Evolutionary conservation across 2,329 filamentous ascomycete species (phyloP).

Genomic region (Colletotrichum paranaense): DNA sequence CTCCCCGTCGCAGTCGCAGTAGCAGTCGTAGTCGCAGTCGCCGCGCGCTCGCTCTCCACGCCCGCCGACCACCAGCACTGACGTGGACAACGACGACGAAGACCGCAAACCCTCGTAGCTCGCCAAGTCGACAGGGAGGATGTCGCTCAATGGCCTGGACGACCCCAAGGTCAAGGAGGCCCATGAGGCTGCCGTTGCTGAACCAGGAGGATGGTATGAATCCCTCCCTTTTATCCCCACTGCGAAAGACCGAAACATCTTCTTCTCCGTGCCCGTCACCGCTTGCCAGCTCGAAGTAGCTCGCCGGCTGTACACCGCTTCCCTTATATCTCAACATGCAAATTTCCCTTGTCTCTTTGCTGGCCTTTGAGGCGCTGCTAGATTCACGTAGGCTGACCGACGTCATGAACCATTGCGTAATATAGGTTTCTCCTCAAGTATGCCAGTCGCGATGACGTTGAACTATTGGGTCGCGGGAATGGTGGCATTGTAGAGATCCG

Average conservation of each 20-base stretch:
- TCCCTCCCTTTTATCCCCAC: constrained; percentile 33
- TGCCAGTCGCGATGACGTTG: constrained; percentile 86
- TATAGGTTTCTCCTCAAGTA: constrained; percentile 95
- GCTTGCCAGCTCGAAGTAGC: background rate
- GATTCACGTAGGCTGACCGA: constrained; percentile 14
- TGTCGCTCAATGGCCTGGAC: constrained; percentile 98
- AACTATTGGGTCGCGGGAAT: constrained; percentile 79
- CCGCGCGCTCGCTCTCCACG: constrained; percentile 1
- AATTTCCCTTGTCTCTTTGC: constrained; percentile 32
- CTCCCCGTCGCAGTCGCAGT: background rate
- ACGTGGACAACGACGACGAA: constrained; percentile 10
- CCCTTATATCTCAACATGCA: background rate
- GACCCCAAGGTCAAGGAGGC: constrained; percentile 83
- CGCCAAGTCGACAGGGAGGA: constrained; percentile 49
- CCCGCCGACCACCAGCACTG: background rate
- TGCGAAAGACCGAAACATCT: background rate
- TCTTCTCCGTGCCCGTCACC: constrained; percentile 1
- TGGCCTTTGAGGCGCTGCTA: constrained; percentile 19
- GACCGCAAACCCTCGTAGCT: constrained; percentile 3
- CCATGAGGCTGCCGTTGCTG: constrained; percentile 80
- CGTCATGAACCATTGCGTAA: constrained; percentile 19
- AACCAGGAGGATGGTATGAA: constrained; percentile 93
- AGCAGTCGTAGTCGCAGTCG: background rate
- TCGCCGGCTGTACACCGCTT: background rate
- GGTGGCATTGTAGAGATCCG: constrained; percentile 89